Evolutionary conservation across 2,329 filamentous ascomycete genomes (phyloP), one percentile per base, ranked within the genome.

Genomic region (Apiospora rasikravindrae): DNA sequence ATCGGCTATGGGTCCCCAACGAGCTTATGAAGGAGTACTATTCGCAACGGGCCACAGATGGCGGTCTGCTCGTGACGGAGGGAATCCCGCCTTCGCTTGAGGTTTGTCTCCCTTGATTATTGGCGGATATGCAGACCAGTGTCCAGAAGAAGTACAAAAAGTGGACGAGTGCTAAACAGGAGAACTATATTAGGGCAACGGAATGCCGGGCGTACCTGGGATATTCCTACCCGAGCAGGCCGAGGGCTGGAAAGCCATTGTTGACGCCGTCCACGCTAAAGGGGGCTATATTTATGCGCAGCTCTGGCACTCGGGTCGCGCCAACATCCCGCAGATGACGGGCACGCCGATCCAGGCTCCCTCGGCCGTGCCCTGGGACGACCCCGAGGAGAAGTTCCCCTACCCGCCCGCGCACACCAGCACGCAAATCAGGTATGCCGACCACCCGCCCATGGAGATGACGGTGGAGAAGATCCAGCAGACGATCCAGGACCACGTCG

Each of bases 231-330:
- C 83, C 1, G 84, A 81, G 24, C 89, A 90, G 76, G 84, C 89
- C 69, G 83, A 82, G 2, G 86, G 83, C 0, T 92, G 90, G 90
- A 88, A 86, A 73, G 82, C 84, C 69, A 83, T 92, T 61, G 89
- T 88, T 0, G 84, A 87, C 69, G 87, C 86, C 3, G 89, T 92
- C 3, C 90, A 92, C 80, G 83, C 82, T 40, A 89, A 90, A 77
- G 86, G 87, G 33, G 85, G 84, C 33, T 87, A 84, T 76, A 89
- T 91, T 73, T 91, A 85, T 80, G 76, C 86, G 6, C 90, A 92
- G 78, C 81, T 92, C 1, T 92, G 89, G 89, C 86, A 86, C 1
- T 79, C 90, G 0, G 90, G 91, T 5, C 86, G 90, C 26, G 77
- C 76, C 10, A 76, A 73, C 16, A 70, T 76, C 7, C 75, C 74